Conservation (phyloP, 257 asterid genomes). For the Echium plantagineum region DNA sequence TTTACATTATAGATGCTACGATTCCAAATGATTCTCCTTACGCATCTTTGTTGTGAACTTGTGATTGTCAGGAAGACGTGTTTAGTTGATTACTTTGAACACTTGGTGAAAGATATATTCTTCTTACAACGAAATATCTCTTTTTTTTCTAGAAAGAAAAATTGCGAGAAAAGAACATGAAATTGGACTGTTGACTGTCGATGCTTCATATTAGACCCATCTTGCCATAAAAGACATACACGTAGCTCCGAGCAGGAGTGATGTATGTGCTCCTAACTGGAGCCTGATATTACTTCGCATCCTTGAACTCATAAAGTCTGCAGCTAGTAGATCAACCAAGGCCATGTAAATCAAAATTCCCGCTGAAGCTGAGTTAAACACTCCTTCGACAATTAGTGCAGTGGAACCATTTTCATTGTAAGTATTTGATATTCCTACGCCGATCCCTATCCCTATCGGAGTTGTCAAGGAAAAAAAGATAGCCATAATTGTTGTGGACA, state of each 20-base stretch:
- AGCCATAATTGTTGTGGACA: conserved; percentile 5
- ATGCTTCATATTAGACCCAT: neutral
- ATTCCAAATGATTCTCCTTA: too few relatives aligned
- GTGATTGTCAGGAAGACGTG: neutral
- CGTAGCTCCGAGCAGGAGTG: neutral
- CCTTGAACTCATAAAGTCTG: conserved; percentile 14
- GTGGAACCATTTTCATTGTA: conserved; percentile 12
- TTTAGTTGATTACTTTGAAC: neutral
- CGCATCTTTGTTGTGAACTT: neutral
- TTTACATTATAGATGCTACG: too few relatives aligned
- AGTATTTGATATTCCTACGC: conserved; percentile 9
- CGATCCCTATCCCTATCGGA: conserved; percentile 17
- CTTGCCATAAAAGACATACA: neutral
- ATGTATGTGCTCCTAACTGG: neutral
- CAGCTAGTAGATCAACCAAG: conserved; percentile 15
- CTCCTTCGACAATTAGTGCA: conserved; percentile 13
- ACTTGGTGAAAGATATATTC: neutral
- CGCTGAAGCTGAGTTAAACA: conserved; percentile 14
- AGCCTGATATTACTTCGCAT: conserved; percentile 1
- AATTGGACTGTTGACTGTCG: neutral
- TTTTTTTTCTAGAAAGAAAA: too few relatives aligned
- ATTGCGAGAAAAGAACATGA: too few relatives aligned
- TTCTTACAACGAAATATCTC: neutral
- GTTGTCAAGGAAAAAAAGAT: conserved; percentile 15
- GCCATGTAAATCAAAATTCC: conserved; percentile 18